Evolutionary conservation across 257 asterid species (phyloP).

Genomic region (Gentiana straminea): DNA sequence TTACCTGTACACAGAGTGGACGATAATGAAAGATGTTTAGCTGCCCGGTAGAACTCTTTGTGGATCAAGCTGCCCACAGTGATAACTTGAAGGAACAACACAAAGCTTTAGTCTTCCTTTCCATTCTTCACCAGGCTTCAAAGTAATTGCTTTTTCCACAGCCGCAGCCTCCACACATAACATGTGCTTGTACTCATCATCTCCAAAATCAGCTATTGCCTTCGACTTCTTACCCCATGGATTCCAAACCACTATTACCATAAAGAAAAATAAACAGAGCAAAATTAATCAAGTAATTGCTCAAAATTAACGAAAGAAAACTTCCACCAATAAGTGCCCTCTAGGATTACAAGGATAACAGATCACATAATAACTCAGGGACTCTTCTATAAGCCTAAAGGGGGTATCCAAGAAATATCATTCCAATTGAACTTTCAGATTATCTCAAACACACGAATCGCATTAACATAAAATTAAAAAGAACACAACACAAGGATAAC

Average conservation of each 20-base stretch:
- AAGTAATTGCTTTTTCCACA: no score
- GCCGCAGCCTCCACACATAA: no score
- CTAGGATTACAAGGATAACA: no score
- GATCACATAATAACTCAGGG: no score
- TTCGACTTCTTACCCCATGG: slow-evolving; percentile 97
- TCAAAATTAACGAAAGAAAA: no score
- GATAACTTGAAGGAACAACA: no score
- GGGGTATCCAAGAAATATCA: background rate
- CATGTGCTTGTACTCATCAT: slow-evolving; percentile 77
- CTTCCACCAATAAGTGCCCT: no score
- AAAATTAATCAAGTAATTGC: background rate
- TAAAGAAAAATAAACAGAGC: background rate
- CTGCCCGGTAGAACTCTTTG: slow-evolving; percentile 67
- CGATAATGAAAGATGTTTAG: slow-evolving; percentile 28
- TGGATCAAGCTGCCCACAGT: slow-evolving; percentile 99
- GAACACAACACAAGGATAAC: background rate
- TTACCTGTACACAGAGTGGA: slow-evolving; percentile 47
- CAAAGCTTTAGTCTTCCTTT: no score
- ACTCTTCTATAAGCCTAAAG: no score
- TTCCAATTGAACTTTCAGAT: no score
- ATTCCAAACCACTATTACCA: slow-evolving; percentile 76
- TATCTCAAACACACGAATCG: background rate
- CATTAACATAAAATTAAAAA: background rate
- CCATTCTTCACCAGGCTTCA: no score
- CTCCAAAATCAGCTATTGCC: slow-evolving; percentile 74